Base-by-base conservation (phyloP, 306 rosid species). In the Cicer bijugum region DNA sequence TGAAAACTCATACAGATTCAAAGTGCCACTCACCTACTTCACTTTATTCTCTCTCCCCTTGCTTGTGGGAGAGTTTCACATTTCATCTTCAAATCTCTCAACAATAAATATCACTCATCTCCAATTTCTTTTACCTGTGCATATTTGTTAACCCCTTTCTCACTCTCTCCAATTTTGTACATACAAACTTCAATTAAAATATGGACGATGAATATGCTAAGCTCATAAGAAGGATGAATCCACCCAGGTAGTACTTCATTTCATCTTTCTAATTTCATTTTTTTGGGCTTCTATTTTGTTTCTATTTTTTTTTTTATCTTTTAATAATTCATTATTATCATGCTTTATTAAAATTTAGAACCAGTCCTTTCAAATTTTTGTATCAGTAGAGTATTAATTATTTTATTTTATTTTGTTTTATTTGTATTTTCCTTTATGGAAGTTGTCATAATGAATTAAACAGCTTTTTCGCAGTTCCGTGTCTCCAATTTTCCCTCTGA, bases 151-250 rank as follows among this genome's bases (percentile, higher is more conserved):
- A 48, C 75, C 35, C 51, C 3, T 48, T 57, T 55, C 46, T n/a
- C 67, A 23, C 73, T 67, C 39, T 67, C 76, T 58, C 12, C 38
- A 5, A 15, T 48, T 48, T 37, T 57, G 80, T 69, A 68, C 58
- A 67, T 42, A 68, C 62, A 57, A 33, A 33, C 16, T 2, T 57
- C 33, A 14, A 59, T 9, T 43, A 45, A 12, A 77, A 1, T 47
- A 81, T 81, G 84, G 84, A 81, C 38, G 84, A 81, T 81, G 84
- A 81, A 72, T 81, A 81, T 65, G 84, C 84, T 56, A 81, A 81
- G 78, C 84, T 81, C 60, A 81, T 81, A n/a, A 76, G 84, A 17
- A 81, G 84, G 71, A 81, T 81, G 84, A 81, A 81, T 59, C 84
- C 84, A 11, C 84, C 84, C 19, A 81, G 84, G 84, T 81, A 19